Evolutionary conservation across 345 rosid species (phyloP), one percentile per base, ranked within the genome.

Genomic region (Citrus maxima): DNA sequence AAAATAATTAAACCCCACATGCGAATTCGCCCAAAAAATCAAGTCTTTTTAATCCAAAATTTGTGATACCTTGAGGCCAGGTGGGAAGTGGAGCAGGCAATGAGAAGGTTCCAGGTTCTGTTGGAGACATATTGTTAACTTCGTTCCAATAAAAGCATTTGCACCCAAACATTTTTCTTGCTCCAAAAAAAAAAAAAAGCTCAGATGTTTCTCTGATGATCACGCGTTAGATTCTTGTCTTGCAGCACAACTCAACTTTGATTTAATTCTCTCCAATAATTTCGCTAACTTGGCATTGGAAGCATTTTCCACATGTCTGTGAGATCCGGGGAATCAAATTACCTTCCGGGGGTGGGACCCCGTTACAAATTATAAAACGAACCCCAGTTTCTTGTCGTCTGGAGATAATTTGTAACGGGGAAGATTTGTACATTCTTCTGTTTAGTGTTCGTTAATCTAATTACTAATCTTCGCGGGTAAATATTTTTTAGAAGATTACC

Each of bases 11-110:
- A 80, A 24, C n/a, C 75, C 46, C 35, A 55, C 24, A 6, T 12
- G n/a, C 16, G 38, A 67, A 49, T 65, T 66, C 4, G 35, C 37
- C 28, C 54, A 54, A 59, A 30, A 71, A 28, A 46, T 58, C 13
- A 75, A 28, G 21, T 16, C 24, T 28, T 25, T 62, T 49, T 2
- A 34, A 66, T 18, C 25, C 37, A 54, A 49, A 46, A 46, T 22
- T 3, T 49, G 78, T 2, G 25, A 32, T 81, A 95, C 99, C 98
- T 67, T 80, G 84, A 75, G 98, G 95, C 95, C 98, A 93, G 19
- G 79, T 79, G 59, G 98, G 95, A 51, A 89, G 88, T 14, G 93
- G 79, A 60, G 91, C 70, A 8, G 95, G 97, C 61, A 95, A 91
- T 51, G 90, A 89, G 88, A 86, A 93, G 72, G 88, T 42, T 62